A percentile compares a stretch with the other conserved stretches of the same genome.
Conservation (phyloP, 192 early-diverging fungal genomes). For the Rhizophagus sp. region DNA sequence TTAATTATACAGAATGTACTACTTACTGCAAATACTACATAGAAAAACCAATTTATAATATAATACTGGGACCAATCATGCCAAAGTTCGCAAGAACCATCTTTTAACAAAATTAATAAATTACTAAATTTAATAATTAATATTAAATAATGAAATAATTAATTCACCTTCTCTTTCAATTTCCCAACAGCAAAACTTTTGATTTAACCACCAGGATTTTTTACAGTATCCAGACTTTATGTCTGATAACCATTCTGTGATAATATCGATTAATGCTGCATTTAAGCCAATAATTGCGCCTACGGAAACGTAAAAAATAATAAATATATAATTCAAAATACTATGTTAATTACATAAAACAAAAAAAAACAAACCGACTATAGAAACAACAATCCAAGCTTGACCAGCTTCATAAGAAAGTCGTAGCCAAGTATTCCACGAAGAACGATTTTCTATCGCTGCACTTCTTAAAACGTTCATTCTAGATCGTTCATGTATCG, state of each 20-base stretch:
- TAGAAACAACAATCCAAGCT: constrained; percentile 82
- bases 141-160: neutral
- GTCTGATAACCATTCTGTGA: constrained; percentile 89
- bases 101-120: constrained; percentile 34
- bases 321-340: neutral
- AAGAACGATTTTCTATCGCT: constrained; percentile 37
- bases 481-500: constrained; percentile 59
- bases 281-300: constrained; percentile 75
- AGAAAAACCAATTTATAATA: constrained; percentile 78
- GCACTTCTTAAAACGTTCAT: constrained; percentile 42
- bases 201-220: constrained; percentile 85
- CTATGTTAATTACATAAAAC: neutral
- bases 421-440: constrained; percentile 53
- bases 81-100: constrained; percentile 74
- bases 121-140: constrained; percentile 22
- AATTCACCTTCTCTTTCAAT: constrained; percentile 56
- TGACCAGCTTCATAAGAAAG: constrained; percentile 71
- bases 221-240: constrained; percentile 83
- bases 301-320: constrained; percentile 19
- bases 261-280: constrained; percentile 87
- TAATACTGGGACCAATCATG: constrained; percentile 57
- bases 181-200: constrained; percentile 93
- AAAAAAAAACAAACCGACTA: constrained; percentile 61
- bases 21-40: constrained; percentile 67
- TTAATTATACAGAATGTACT: neutral